These are phyloP conservation scores for Nannochloropsis granulata DNA, from an alignment of 108 stramenopile species.

Conservation along the genomic window DNA sequence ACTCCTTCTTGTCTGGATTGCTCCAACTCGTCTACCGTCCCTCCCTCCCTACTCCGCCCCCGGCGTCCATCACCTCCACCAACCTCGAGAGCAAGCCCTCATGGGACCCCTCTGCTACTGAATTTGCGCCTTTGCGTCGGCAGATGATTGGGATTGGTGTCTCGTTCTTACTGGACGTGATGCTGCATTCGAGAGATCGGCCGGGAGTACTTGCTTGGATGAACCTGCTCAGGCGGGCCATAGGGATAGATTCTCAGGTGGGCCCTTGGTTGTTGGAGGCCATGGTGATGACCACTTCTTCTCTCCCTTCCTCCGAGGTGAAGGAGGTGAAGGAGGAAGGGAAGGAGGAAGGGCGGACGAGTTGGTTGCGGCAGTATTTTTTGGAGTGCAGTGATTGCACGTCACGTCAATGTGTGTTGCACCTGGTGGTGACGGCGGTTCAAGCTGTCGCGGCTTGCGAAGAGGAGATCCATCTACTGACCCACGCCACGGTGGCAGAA, in stretches of 20 bases:
- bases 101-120: not conserved
- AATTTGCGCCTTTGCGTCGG: not conserved
- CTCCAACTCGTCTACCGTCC: slow-evolving; percentile 28
- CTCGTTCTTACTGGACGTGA: slow-evolving; percentile 25
- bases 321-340: slow-evolving; percentile 7
- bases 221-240: slow-evolving; percentile 1
- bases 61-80: not conserved
- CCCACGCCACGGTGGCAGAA: not conserved
- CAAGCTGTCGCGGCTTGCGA: not conserved
- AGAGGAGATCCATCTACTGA: not conserved
- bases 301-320: slow-evolving; percentile 15
- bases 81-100: not conserved
- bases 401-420: not conserved
- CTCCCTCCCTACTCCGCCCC: not conserved
- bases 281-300: slow-evolving; percentile 37
- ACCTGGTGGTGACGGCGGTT: slow-evolving; percentile 3
- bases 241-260: not conserved
- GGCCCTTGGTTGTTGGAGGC: slow-evolving; percentile 9
- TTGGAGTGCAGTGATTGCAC: slow-evolving; percentile 21
- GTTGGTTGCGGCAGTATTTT: slow-evolving; percentile 50
- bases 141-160: slow-evolving; percentile 39
- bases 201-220: slow-evolving; percentile 12
- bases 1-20: slow-evolving; percentile 57
- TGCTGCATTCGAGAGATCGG: slow-evolving; percentile 28
- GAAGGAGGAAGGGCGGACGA: slow-evolving; percentile 9